These are phyloP conservation scores for Fulvia fulva DNA, from an alignment of 2,329 filamentous ascomycete species.

Conservation along the genomic window DNA sequence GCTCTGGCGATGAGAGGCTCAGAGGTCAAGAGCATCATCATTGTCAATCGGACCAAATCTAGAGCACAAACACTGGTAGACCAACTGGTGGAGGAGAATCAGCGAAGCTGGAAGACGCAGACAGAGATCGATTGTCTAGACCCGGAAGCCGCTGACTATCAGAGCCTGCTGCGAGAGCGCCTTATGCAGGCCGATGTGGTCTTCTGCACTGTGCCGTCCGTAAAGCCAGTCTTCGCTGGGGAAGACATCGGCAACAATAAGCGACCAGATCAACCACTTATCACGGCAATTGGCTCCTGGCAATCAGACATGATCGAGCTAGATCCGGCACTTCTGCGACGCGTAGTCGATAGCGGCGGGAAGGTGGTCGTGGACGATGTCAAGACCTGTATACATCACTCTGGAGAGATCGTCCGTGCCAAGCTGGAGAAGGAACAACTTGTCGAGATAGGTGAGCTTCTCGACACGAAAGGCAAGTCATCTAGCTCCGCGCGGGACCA, in stretches of 20 bases:
- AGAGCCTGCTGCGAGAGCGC: conserved; percentile 9
- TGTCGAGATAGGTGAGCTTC: conserved; percentile 43
- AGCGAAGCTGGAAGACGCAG: background rate
- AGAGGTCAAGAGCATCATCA: conserved; percentile 31
- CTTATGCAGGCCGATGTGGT: conserved; percentile 41
- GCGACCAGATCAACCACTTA: conserved; percentile 20
- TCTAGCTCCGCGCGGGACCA: conserved; percentile 12
- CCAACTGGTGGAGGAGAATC: conserved; percentile 4
- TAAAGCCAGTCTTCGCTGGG: conserved; percentile 41
- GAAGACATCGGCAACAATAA: conserved; percentile 30
- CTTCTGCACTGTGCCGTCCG: conserved; percentile 50
- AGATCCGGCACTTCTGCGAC: conserved; percentile 41
- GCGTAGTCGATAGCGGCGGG: conserved; percentile 9
- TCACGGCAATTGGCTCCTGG: conserved; percentile 32
- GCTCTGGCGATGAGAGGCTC: conserved; percentile 37
- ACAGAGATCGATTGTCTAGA: conserved; percentile 5
- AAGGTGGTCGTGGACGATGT: conserved; percentile 28
- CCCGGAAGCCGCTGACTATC: conserved; percentile 15
- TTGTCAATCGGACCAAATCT: conserved; percentile 26
- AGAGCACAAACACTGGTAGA: conserved; percentile 10
- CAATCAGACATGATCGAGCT: conserved; percentile 47
- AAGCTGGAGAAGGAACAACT: conserved; percentile 36
- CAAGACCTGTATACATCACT: conserved; percentile 44
- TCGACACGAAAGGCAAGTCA: conserved; percentile 13
- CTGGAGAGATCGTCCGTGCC: conserved; percentile 45